Conservation (phyloP, 306 rosid genomes). For the Carpinus viminea region DNA sequence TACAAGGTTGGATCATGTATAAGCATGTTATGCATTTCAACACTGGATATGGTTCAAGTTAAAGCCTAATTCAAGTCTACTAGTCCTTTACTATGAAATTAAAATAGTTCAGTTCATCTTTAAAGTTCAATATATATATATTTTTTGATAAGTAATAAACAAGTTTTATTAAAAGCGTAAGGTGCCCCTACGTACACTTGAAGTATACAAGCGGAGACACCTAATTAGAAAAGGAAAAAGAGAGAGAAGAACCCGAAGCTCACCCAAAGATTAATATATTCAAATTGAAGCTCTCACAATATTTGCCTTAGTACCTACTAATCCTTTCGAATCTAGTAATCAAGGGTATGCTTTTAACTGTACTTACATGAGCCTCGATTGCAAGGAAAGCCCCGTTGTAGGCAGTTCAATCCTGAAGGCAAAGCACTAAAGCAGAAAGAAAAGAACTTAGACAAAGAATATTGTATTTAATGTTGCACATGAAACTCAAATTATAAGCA, state of each 20-base stretch:
- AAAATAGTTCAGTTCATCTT: not conserved
- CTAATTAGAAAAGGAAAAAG: too few species aligned
- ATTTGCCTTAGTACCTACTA: not conserved
- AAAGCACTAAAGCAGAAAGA: constrained; percentile 48
- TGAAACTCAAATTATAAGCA: not conserved
- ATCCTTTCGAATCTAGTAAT: not conserved
- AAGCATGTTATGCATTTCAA: not conserved
- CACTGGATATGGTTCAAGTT: not conserved
- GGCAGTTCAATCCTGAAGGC: constrained; percentile 67
- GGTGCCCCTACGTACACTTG: too few species aligned
- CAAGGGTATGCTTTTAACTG: constrained; percentile 3
- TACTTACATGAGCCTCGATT: constrained; percentile 63
- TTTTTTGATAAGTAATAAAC: too few species aligned
- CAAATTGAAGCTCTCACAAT: not conserved
- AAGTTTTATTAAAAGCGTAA: too few species aligned
- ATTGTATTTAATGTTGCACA: not conserved
- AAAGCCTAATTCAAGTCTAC: not conserved
- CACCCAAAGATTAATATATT: not conserved
- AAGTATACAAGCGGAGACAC: too few species aligned
- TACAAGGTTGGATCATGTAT: not conserved
- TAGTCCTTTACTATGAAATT: not conserved
- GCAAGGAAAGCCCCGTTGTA: constrained; percentile 72
- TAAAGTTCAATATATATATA: too few species aligned
- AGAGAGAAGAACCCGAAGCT: too few species aligned
- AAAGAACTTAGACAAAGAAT: constrained; percentile 6